phyloP scores from a whole-genome alignment of 139 green algal genomes.

The Diplosphaera chodatii region DNA sequence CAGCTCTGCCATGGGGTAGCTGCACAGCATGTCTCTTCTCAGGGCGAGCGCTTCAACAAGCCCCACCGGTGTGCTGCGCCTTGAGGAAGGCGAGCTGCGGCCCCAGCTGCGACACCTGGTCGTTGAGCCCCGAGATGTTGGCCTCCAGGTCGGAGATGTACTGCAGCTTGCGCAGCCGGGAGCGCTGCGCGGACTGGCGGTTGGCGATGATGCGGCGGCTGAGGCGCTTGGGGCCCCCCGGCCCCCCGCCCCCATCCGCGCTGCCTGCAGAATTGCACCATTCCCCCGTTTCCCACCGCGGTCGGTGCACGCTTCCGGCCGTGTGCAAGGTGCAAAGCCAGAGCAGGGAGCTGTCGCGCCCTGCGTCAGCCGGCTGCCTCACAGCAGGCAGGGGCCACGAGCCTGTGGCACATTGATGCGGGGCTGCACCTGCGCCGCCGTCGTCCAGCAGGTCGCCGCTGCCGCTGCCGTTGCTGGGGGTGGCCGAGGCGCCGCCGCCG shows the following conservation, averaged over 20 bases:
- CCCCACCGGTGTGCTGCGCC: slow-evolving; percentile 3
- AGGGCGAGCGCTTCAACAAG: too few species aligned
- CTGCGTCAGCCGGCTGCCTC: too few species aligned
- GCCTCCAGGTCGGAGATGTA: slow-evolving; percentile 38
- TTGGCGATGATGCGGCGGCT: slow-evolving; percentile 41
- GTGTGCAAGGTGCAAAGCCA: too few species aligned
- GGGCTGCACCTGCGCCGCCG: neutral
- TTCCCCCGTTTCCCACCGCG: too few species aligned
- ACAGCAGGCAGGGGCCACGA: too few species aligned
- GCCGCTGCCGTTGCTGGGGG: neutral
- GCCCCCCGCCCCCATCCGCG: slow-evolving; percentile 3
- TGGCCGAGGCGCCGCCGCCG: too few species aligned
- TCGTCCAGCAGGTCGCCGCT: neutral
- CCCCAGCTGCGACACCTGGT: slow-evolving; percentile 3
- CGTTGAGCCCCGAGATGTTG: slow-evolving; percentile 14
- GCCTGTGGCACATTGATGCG: too few species aligned
- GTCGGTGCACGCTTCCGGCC: too few species aligned
- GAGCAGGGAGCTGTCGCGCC: too few species aligned
- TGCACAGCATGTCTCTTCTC: too few species aligned
- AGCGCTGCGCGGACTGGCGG: slow-evolving; percentile 40
- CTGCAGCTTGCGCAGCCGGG: slow-evolving; percentile 41
- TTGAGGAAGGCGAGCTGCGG: slow-evolving; percentile 14
- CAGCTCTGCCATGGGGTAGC: too few species aligned
- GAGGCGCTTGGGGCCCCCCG: slow-evolving; percentile 13
- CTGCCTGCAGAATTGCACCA: neutral